Evolutionary conservation across 2,329 filamentous ascomycete species (phyloP), one percentile per base, ranked within the genome.

Genomic region (Onygena corvina): DNA sequence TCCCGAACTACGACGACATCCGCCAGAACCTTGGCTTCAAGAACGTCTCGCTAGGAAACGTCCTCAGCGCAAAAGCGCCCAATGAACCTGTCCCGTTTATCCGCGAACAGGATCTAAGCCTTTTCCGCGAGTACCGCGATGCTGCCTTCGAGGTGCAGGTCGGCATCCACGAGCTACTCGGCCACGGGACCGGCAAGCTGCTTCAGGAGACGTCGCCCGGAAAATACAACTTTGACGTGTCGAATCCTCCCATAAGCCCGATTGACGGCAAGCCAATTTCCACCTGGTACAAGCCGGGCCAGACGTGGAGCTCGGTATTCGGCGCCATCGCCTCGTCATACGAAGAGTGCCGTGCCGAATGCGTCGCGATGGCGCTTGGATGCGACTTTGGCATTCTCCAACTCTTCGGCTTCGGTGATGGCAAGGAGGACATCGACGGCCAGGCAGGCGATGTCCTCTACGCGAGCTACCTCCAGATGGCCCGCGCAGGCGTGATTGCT

Each of bases 81-180:
- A 84, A 94, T 60, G 90, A 96, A 71, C 84, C 85, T 57, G 84
- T 94, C 23, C 90, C 90, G 0, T 94, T 96, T 68, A 88, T 98
- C 60, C 75, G 80, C 11, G 79, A 85, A 1, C 74, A 77, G 38
- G 90, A 96, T 59, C 74, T 92, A 18, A 77, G 79, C 2, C 64
- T 94, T 3, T 96, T 84, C 67, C 77, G 84, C 58, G 84, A 84
- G 61, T 88, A 86, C 67, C 84, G 87, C 8, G 89, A 95, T 59
- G 76, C 79, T 4, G 83, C 90, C 0, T 96, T 96, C 59, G 90
- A 96, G 67, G 87, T 95, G 1, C 89, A 96, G 68, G 90, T 98
- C 45, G 90, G 89, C 20, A 81, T 96, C 16, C 90, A 96, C 66
- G 89, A 95, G 64, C 79, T 95, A 71, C 61, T 81, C 2, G 85